Evolutionary conservation across 1,284 basidiomycete genomes (phyloP).

Genomic region (Moniliophthora roreri): DNA sequence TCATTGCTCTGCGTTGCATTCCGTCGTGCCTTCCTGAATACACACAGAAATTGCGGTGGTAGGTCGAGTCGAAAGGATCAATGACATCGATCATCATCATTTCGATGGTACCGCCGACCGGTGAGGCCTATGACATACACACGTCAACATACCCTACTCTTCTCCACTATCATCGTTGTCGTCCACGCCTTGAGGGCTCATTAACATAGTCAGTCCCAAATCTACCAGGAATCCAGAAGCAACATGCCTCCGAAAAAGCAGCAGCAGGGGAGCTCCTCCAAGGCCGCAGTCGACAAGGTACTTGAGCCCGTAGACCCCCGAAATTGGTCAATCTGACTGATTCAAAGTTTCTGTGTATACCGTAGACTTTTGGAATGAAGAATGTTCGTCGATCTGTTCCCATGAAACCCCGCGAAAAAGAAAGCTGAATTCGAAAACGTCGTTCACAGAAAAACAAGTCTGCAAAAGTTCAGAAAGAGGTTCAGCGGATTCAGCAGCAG

Average conservation of each 20-base stretch:
- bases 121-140: neutral
- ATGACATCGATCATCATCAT: no score
- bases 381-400: slow-evolving; percentile 51
- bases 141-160: neutral
- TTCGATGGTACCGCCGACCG: no score
- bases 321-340: slow-evolving; percentile 26
- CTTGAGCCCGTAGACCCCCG: slow-evolving; percentile 12
- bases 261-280: slow-evolving; percentile 45
- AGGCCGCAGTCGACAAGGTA: slow-evolving; percentile 73
- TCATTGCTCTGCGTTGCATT: no score
- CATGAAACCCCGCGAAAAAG: slow-evolving; percentile 8
- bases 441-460: slow-evolving; percentile 98
- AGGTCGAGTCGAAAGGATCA: no score
- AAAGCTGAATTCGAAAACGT: slow-evolving; percentile 6
- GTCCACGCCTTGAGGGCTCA: neutral
- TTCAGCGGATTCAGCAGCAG: slow-evolving; percentile 80
- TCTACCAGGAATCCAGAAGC: neutral
- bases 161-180: neutral
- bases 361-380: slow-evolving; percentile 86
- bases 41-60: no score
- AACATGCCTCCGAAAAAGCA: slow-evolving; percentile 72
- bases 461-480: slow-evolving; percentile 86
- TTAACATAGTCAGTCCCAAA: neutral
- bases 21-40: no score
- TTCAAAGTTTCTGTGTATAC: slow-evolving; percentile 22